Percentiles rank a stretch among this genome's conserved stretches.
Evolutionary conservation across 2,329 filamentous ascomycete species (phyloP).

Genomic region (Fusarium goolgardi): DNA sequence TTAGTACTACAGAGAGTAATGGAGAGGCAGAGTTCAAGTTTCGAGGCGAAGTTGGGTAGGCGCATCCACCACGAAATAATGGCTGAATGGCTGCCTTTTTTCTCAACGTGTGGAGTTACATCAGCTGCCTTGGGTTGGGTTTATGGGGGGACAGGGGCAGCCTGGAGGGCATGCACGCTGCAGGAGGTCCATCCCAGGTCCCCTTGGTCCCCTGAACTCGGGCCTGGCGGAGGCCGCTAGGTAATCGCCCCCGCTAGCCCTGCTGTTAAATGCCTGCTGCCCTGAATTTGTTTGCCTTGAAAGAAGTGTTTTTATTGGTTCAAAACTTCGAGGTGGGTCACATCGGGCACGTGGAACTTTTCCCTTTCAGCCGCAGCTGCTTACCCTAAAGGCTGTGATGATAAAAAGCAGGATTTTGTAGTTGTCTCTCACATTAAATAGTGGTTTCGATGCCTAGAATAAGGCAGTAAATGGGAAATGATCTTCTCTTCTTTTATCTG

Average conservation of each 20-base stretch:
- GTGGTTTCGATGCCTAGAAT: background rate
- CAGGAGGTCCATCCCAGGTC: slow-evolving; percentile 17
- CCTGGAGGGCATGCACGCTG: slow-evolving; percentile 9
- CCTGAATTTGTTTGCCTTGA: slow-evolving; percentile 21
- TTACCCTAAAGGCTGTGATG: slow-evolving; percentile 22
- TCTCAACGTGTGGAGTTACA: slow-evolving; percentile 38
- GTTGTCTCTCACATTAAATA: background rate
- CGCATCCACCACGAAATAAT: slow-evolving; percentile 32
- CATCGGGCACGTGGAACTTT: slow-evolving; percentile 40
- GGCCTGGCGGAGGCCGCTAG: slow-evolving; percentile 28
- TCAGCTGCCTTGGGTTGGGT: slow-evolving; percentile 27
- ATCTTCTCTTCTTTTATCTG: background rate
- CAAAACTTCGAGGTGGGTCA: slow-evolving; percentile 23
- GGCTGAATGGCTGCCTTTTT: slow-evolving; percentile 32
- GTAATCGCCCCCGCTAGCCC: background rate
- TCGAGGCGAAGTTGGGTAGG: slow-evolving; percentile 24
- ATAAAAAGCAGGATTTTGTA: slow-evolving; percentile 9
- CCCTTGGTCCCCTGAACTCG: slow-evolving; percentile 16
- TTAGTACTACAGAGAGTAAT: slow-evolving; percentile 9
- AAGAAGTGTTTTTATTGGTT: slow-evolving; percentile 24
- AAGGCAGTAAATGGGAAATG: background rate
- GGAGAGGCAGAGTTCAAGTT: slow-evolving; percentile 43
- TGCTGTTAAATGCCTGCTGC: slow-evolving; percentile 21
- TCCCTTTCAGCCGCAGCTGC: slow-evolving; percentile 38
- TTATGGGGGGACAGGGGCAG: background rate